Conservation (phyloP, 2,329 filamentous ascomycete species). For the Hortaea werneckii region DNA sequence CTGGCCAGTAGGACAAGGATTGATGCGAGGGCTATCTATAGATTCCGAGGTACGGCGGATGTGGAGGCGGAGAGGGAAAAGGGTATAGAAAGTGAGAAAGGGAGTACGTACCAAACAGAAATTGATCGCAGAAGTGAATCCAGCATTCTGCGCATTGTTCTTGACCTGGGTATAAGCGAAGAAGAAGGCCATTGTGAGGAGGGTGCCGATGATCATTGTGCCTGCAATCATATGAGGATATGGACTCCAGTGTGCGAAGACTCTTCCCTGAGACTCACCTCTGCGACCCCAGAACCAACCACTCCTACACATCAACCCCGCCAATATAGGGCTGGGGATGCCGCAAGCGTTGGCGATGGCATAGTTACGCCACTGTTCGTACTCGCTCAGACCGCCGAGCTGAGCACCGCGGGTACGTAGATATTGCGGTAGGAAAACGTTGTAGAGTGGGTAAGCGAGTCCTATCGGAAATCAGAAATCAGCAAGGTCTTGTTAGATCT, state of each 20-base stretch:
- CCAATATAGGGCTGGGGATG: conserved; percentile 60
- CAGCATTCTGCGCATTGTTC: conserved; percentile 53
- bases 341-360: conserved; percentile 50
- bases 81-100: not conserved
- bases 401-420: conserved; percentile 49
- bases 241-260: too few relatives aligned
- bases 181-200: conserved; percentile 55
- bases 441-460: conserved; percentile 64
- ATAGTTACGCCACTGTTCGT: conserved; percentile 62
- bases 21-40: too few relatives aligned
- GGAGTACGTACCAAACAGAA: conserved; percentile 42
- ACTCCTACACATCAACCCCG: conserved; percentile 54
- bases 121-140: conserved; percentile 57
- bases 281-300: conserved; percentile 47
- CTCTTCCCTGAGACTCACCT: too few relatives aligned
- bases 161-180: conserved; percentile 63
- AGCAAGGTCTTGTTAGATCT: not conserved
- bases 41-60: too few relatives aligned
- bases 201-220: not conserved
- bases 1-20: too few relatives aligned
- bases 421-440: conserved; percentile 61
- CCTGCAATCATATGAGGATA: too few relatives aligned
- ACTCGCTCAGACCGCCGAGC: conserved; percentile 43
- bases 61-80: not conserved
- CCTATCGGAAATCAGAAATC: conserved; percentile 29